These are phyloP conservation scores for Parathielavia appendiculata DNA, from an alignment of 495 filamentous ascomycete species.

Conservation along the genomic window DNA sequence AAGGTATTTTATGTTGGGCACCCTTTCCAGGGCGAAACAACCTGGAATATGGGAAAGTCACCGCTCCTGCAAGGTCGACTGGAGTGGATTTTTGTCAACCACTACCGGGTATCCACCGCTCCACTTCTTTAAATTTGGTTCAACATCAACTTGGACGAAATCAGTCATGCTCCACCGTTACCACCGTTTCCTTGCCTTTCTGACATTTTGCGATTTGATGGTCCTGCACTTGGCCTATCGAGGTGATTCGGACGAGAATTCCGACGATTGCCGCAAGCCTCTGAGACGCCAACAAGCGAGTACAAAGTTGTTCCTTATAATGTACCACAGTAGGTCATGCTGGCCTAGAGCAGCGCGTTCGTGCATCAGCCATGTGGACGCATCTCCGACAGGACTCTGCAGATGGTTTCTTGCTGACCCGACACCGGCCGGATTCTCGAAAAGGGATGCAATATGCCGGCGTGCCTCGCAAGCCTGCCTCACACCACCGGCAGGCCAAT, in stretches of 20 bases:
- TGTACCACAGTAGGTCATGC: neutral
- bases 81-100: slow-evolving; percentile 14
- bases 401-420: no score
- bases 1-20: no score
- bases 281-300: neutral
- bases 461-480: no score
- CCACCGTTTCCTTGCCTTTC: slow-evolving; percentile 11
- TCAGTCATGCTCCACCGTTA: slow-evolving; percentile 19
- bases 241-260: slow-evolving; percentile 5
- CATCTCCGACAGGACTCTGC: neutral
- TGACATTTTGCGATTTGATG: neutral
- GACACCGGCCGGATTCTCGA: neutral
- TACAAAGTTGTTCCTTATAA: neutral
- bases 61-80: neutral
- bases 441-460: neutral
- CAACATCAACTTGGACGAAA: slow-evolving; percentile 20
- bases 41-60: neutral
- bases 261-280: neutral
- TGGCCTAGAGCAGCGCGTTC: neutral
- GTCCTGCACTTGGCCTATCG: slow-evolving; percentile 13
- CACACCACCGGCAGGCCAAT: no score
- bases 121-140: slow-evolving; percentile 29
- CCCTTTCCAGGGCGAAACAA: no score
- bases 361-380: neutral
- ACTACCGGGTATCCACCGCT: slow-evolving; percentile 21